Evolutionary conservation across 306 rosid species (phyloP).

Genomic region (Cajanus cajan): DNA sequence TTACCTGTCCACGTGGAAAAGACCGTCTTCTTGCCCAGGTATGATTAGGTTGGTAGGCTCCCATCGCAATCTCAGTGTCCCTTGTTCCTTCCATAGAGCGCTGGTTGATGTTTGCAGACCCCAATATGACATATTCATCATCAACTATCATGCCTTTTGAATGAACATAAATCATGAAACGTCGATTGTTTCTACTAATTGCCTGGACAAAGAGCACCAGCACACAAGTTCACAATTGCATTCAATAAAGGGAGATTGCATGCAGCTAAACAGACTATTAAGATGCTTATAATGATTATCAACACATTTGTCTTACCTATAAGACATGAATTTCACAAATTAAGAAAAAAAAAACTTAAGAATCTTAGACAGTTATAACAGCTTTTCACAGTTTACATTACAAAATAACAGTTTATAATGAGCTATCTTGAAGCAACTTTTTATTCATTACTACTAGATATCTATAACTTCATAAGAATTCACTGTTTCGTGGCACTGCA

Average conservation of each 20-base stretch:
- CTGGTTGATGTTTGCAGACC: slow-evolving; percentile 98
- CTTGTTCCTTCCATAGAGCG: slow-evolving; percentile 99
- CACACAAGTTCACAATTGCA: slow-evolving; percentile 22
- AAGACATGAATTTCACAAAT: neutral
- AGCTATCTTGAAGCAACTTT: neutral
- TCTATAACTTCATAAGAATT: neutral
- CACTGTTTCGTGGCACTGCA: neutral
- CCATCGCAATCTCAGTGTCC: slow-evolving; percentile 99
- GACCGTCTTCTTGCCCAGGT: slow-evolving; percentile 71
- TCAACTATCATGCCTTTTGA: slow-evolving; percentile 98
- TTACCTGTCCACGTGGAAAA: slow-evolving; percentile 84
- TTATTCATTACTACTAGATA: neutral
- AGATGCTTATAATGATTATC: neutral
- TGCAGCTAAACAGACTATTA: neutral
- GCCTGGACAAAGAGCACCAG: slow-evolving; percentile 57
- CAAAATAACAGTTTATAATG: neutral
- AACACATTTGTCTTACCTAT: neutral
- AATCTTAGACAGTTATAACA: neutral
- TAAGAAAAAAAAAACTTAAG: neutral
- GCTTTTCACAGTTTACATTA: too few relatives aligned
- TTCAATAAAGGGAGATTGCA: neutral
- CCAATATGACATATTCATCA: slow-evolving; percentile 86
- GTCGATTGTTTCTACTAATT: slow-evolving; percentile 58
- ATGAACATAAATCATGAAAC: slow-evolving; percentile 97
- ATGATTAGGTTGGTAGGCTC: slow-evolving; percentile 81